Conservation (phyloP, 2,329 filamentous ascomycete genomes). For the Sporothrix pseudoabietina region DNA sequence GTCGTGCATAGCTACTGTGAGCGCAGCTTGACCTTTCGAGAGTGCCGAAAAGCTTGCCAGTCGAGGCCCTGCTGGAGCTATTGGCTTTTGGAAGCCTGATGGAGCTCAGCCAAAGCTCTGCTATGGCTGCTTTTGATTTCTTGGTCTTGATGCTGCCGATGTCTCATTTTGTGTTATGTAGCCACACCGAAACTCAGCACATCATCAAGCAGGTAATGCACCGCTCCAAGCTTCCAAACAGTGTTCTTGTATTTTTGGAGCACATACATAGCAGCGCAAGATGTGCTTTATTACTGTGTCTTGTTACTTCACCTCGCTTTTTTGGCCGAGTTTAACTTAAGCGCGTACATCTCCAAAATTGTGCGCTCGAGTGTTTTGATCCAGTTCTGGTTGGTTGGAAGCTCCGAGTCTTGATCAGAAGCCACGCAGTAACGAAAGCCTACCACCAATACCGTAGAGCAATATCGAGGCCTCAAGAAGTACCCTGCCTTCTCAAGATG, state of each 20-base stretch:
- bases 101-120: neutral
- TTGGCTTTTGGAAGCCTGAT: neutral
- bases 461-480: neutral
- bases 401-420: neutral
- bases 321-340: too few relatives aligned
- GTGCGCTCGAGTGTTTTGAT: too few relatives aligned
- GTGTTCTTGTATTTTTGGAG: too few relatives aligned
- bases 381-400: too few relatives aligned
- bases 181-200: neutral
- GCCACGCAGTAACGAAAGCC: neutral
- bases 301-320: too few relatives aligned
- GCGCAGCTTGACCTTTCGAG: neutral
- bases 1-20: neutral
- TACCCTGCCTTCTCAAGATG: neutral
- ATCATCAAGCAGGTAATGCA: too few relatives aligned
- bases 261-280: neutral
- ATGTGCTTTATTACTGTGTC: too few relatives aligned
- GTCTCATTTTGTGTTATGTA: constrained; percentile 2
- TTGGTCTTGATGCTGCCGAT: neutral
- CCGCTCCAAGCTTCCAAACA: neutral
- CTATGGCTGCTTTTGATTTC: neutral
- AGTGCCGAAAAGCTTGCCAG: neutral
- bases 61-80: neutral
- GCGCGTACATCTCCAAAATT: too few relatives aligned
- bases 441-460: neutral